Percentiles rank a stretch among this genome's conserved stretches.
phyloP scores from a whole-genome alignment of 345 rosid genomes.

The Brassica incana region DNA sequence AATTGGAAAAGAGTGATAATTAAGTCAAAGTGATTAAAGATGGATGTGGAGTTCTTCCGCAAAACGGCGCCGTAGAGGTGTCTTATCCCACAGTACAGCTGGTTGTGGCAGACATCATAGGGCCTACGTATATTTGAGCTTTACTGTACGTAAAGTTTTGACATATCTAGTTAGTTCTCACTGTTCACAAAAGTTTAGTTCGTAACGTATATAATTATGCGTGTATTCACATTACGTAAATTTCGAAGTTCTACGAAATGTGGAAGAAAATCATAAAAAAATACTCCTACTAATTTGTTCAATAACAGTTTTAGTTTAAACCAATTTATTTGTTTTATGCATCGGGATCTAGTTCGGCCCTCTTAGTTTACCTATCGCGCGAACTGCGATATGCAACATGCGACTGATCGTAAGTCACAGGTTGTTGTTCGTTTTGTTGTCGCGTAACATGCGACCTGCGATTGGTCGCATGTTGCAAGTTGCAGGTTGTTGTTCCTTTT shows the following conservation, averaged over 20 bases:
- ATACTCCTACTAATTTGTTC: background rate
- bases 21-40: slow-evolving; percentile 36
- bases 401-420: no score
- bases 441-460: no score
- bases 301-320: background rate
- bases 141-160: slow-evolving; percentile 30
- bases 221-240: background rate
- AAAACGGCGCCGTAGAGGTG: slow-evolving; percentile 45
- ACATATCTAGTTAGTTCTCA: slow-evolving; percentile 27
- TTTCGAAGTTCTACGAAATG: background rate
- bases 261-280: background rate
- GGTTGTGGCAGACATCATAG: slow-evolving; percentile 42
- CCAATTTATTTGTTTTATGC: background rate
- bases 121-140: slow-evolving; percentile 32
- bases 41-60: slow-evolving; percentile 19
- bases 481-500: no score
- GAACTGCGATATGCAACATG: no score
- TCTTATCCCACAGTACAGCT: slow-evolving; percentile 40
- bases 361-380: no score
- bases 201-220: background rate
- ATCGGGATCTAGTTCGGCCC: slow-evolving; percentile 19
- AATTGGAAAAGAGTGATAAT: background rate
- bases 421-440: no score
- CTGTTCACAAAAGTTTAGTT: slow-evolving; percentile 2
- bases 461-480: no score